Base-by-base conservation (phyloP, 495 filamentous ascomycete genomes). In the Aspergillus carlsbadensis region DNA sequence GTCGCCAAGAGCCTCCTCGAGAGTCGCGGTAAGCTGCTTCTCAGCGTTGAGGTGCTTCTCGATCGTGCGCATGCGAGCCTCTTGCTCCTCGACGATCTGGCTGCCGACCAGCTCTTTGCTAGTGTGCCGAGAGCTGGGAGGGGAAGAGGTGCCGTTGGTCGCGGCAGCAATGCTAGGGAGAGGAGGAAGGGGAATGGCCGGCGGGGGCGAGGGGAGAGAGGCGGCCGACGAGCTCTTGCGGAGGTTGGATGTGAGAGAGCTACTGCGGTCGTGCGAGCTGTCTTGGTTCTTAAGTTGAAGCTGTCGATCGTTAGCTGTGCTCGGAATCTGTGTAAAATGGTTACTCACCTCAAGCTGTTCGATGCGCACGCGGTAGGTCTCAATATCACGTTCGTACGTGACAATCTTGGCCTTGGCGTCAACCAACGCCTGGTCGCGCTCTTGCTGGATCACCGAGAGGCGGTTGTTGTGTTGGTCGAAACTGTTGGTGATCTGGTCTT, bases 31-130 rank as follows among this genome's bases (percentile, higher is more conserved):
- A 22, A 98, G 85, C 66, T 98, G 93, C 69, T 96, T 96, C 78
- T 98, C 94, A 22, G 95, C 92, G 57, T 87, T 88, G 29, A 98
- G 83, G 67, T 98, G 92, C 78, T 96, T 96, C 78, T 98, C 94
- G 59, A 98, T 96, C 21, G 92, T 93, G 43, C 88, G 86, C 66
- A 98, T 95, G 44, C 91, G 93, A 36, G 88, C 86, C 70, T 98
- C 95, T 67, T 96, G 91, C 59, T 98, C 94, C 61, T 98, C 93
- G 45, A 78, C 71, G 6, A 80, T 36, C 65, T 90, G 85, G 26
- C 79, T 78, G 44, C 79, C 77, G 46, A 83, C 84, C 54, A 93
- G 79, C 62, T 97, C 92, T 62, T 93, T 95, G 76, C 87, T 91
- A 14, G 84, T 78, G 53, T 91, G 91, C 6, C 90, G 86, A 52